Base-by-base conservation (phyloP, 2,329 filamentous ascomycete genomes). In the Fusarium sp. region DNA sequence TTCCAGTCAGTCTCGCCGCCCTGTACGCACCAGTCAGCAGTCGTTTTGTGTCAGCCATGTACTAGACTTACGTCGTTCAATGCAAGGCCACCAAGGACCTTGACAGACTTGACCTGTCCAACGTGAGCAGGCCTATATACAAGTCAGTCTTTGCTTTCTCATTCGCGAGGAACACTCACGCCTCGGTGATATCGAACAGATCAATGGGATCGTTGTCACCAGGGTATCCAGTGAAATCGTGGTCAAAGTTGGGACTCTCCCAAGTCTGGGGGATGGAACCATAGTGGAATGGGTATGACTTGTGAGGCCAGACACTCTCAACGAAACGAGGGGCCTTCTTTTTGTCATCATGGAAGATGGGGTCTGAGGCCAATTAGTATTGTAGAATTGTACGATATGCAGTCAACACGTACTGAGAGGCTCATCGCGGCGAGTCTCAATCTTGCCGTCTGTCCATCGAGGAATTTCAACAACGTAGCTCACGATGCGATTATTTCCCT, bases 131-230 rank as follows among this genome's bases (percentile, higher is more conserved):
- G 75, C 1, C 78, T 69, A 4, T 36, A 1, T 2, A 30, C 1
- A 6, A 0, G 13, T 74, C 2, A 74, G 66, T 35, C 14, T 14
- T 13, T 20, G 13, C 3, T 8, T 17, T 18, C 17, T 1, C 28
- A 1, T 8, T 4, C 3, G 3, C 35, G 18, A 8, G 4, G 3
- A 9, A 14, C 15, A 50, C 76, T 15, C 36, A 63, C 65, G 60
- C 72, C 58, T 76, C 81, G 66, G 80, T 78, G 44, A 83, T 79
- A 14, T 85, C 84, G 22, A 85, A 83, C 3, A 85, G 57, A 57
- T 85, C 84, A 22, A 85, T 80, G 0, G 84, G 84, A 26, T 85
- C 84, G 14, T 85, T 85, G 66, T 85, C 84, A 1, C 84, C 84
- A 2, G 78, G 66, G 12, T 70, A 79, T 0, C 79, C 79, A 22